Base-by-base conservation (phyloP, 495 filamentous ascomycete genomes). In the Hypoxylon rickii region DNA sequence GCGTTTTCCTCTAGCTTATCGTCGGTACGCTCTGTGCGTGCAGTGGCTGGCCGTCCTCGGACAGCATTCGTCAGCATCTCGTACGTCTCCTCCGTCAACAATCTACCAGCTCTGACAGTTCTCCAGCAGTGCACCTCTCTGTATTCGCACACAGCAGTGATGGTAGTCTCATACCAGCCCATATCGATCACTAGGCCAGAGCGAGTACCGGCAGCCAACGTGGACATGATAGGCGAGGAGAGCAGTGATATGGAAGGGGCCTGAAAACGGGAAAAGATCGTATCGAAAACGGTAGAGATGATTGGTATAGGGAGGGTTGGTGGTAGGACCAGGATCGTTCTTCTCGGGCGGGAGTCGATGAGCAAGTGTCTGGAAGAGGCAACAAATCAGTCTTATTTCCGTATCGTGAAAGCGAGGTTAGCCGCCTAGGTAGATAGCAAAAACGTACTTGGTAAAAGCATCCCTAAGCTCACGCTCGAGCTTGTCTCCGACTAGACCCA, bases 81-180 rank as follows among this genome's bases (percentile, higher is more conserved):
- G 20, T 84, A 88, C 65, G 87, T 87, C 65, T 89, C 81, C 58
- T 86, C 76, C 5, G 83, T 76, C 7, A 96, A 74, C 34, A 79
- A 63, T 64, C 86, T 89, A 57, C 85, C 90, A 11, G 86, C 91
- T 56, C 94, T 79, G 11, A 88, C 80, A 32, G 81, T 94, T 40
- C 90, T 76, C 51, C 73, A 77, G 22, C 80, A 79, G 18, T 72
- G 66, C 3, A 96, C 80, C 60, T 96, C 89, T 44, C 93, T 81
- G 53, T 92, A 95, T 68, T 98, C 95, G 64, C 89, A 97, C 16
- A 97, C 77, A 1, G 83, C 83, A 0, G 89, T 94, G 11, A 91
- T 80, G 0, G 86, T 81, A 0, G 90, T 93, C 67, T 97, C 95
- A 33, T 81, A 80, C 94, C 94, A 97, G 47, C 93, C 93, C 29